Evolutionary conservation across 2,329 filamentous ascomycete genomes (phyloP), one percentile per base, ranked within the genome.

Genomic region (Drechslera avenae): DNA sequence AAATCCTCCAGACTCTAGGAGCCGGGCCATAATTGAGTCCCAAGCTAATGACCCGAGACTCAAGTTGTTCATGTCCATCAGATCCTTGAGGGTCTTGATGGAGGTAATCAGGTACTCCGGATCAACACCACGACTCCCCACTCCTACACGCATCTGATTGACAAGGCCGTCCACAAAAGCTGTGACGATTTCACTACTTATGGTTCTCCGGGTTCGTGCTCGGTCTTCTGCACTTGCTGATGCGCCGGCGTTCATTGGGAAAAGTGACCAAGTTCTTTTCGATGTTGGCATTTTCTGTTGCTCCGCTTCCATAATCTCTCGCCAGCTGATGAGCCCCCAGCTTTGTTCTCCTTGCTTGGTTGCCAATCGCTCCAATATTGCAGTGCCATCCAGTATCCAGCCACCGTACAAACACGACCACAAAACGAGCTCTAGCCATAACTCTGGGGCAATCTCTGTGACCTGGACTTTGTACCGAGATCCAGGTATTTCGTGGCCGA

Each of bases 101-200:
- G 66, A 62, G 37, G 62, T 35, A 1, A 77, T 61, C 45, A 73
- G 63, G n/a, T 49, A 61, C 56, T 63, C 70, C 30, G 68, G 69
- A 46, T 55, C 63, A 54, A 59, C 75, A 26, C 76, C 76, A 53
- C 73, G 61, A 26, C 54, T 49, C n/a, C 75, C 75, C 17, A 76
- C 73, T 36, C 78, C 78, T 17, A 77, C 59, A 46, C 75, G 76
- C 34, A 79, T 64, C 10, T 66, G 61, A 52, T 78, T 81, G 33
- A 80, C 63, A 12, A 84, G 64, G 13, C 78, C 80, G 59, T 84
- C 81, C 23, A 84, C 71, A 33, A 84, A 76, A 5, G 81, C 79
- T 43, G 78, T 73, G 19, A 86, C 76, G 9, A 86, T 77, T 67
- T 87, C 84, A 34, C 76, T 75, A 60, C 83, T 86, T 59, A 87